Base-by-base conservation (phyloP, 148 eudicot species). In the Rhododendron molle region DNA sequence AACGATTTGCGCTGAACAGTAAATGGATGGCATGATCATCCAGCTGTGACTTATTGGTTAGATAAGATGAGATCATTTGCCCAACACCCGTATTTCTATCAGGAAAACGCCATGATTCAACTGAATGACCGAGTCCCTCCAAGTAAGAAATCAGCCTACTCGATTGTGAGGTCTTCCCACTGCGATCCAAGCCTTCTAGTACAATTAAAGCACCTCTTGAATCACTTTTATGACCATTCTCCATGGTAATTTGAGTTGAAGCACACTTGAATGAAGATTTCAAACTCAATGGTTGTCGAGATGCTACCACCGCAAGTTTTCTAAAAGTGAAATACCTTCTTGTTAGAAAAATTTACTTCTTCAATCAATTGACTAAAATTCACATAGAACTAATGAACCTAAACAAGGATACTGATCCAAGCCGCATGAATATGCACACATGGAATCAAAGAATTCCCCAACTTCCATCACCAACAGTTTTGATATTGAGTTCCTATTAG, bases 161-260 rank as follows among this genome's bases (percentile, higher is more conserved):
- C 4, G 94, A 93, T 83, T 97, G 99, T 28, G 96, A 95, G 47
- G 92, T 95, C 88, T 97, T 97, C 79, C 99, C 99, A 87, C 99
- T 91, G 34, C 99, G 95, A 93, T 97, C 99, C 77, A 97, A 89
- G 58, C 99, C 99, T 90, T 97, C 98, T 60, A 95, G 83, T 28
- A 97, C 98, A 82, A 97, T 92, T 88, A 97, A 85, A 38, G 99
- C 99, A 76, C 99, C 99, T 85, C 99, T 93, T 60, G 93, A 88
- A 36, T 49, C 77, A 82, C 76, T 77, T 12, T 74, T 80, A 11
- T 84, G 28, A 46, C 78, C 73, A 23, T 62, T 88, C 73, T 92
- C 94, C 98, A 94, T 93, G 87, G 91, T 91, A 67, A 93, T 38
- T 76, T 72, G 84, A 85, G 90, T 90, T 34, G 81, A 91, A 83